phyloP scores from a whole-genome alignment of 306 rosid species.

The Castanospermum australe region DNA sequence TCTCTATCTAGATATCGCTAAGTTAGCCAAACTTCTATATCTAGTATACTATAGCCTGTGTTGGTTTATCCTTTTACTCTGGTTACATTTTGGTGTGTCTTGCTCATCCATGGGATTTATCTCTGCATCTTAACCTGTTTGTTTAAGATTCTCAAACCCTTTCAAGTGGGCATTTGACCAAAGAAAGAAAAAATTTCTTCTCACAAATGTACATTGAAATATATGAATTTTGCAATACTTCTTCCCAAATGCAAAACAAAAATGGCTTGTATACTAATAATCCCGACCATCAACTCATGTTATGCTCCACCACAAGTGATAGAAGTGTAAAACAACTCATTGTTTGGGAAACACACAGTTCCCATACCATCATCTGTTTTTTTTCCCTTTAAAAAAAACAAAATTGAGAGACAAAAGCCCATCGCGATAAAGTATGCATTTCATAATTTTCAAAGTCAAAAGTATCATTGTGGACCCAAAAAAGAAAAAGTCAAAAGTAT shows the following conservation, averaged over 20 bases:
- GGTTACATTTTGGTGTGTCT: not conserved
- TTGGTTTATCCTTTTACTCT: not conserved
- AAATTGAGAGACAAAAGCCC: not conserved
- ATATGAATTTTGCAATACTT: too few species aligned
- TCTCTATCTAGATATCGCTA: too few species aligned
- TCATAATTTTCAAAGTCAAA: slow-evolving; percentile 40
- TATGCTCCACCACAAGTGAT: too few species aligned
- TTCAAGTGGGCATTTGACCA: too few species aligned
- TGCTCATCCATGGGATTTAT: not conserved
- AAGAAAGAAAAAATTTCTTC: too few species aligned
- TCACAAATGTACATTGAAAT: too few species aligned
- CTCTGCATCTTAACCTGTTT: not conserved
- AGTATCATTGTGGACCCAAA: slow-evolving; percentile 23
- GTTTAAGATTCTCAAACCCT: too few species aligned
- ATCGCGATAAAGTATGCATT: slow-evolving; percentile 20
- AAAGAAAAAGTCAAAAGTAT: slow-evolving; percentile 46
- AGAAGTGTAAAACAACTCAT: not conserved
- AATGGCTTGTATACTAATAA: too few species aligned
- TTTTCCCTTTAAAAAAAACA: not conserved
- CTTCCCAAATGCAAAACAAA: too few species aligned
- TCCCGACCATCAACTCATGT: too few species aligned
- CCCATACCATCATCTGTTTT: not conserved
- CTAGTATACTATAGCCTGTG: not conserved
- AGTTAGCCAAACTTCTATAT: too few species aligned
- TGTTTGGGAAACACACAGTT: not conserved